Evolutionary conservation across 352 stramenopile genomes (phyloP).

Genomic region (Phytophthora melonis): DNA sequence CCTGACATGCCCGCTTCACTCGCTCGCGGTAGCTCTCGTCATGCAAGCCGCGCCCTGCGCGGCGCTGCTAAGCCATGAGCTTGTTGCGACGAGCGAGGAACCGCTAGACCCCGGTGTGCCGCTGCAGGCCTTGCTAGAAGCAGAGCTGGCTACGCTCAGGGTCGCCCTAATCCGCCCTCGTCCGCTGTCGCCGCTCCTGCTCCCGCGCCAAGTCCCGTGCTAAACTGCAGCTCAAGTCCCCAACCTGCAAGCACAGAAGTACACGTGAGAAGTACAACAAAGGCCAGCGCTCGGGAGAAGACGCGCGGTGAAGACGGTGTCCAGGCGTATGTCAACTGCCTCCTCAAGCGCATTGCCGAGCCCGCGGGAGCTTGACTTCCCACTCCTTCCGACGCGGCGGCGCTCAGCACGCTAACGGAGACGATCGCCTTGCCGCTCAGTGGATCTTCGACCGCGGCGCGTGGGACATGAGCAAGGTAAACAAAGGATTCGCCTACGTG

Average conservation of each 20-base stretch:
- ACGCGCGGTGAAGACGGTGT: neutral
- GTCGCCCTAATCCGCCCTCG: neutral
- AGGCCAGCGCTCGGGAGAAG: neutral
- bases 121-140: neutral
- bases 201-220: too few relatives aligned
- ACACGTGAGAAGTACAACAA: neutral
- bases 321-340: slow-evolving; percentile 7
- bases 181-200: neutral
- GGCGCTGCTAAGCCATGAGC: slow-evolving; percentile 11
- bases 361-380: slow-evolving; percentile 30
- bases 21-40: slow-evolving; percentile 22
- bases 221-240: neutral
- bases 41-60: slow-evolving; percentile 24
- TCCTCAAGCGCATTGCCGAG: slow-evolving; percentile 19
- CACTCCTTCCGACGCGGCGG: slow-evolving; percentile 40
- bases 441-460: slow-evolving; percentile 45
- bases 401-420: slow-evolving; percentile 33
- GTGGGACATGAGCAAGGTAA: slow-evolving; percentile 42
- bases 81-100: neutral
- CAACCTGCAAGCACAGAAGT: neutral
- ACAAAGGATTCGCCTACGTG: slow-evolving; percentile 41
- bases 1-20: slow-evolving; percentile 10
- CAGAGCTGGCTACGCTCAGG: neutral
- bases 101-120: neutral
- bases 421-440: slow-evolving; percentile 15